Percentiles rank a stretch among this genome's conserved stretches.
Conservation (phyloP, 2,329 filamentous ascomycete species). For the Cladosporium austrohemisphaericum region DNA sequence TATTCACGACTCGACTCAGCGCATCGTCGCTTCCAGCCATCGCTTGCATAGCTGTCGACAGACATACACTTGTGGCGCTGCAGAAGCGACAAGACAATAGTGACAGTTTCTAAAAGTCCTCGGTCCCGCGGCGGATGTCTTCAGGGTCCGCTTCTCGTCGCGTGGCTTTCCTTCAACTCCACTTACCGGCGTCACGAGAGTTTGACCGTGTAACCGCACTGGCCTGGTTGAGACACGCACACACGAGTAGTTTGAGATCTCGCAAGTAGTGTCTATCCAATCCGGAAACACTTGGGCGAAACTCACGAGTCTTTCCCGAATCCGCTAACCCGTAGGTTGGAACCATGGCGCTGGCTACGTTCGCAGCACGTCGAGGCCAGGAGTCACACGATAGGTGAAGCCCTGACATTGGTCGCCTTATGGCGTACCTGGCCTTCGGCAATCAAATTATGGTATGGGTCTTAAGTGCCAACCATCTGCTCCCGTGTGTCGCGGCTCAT, state of each 20-base stretch:
- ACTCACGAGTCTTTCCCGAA: no score
- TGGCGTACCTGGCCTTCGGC: not conserved
- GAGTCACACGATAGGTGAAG: not conserved
- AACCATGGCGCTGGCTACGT: not conserved
- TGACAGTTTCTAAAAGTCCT: not conserved
- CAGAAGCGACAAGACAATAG: no score
- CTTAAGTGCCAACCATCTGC: not conserved
- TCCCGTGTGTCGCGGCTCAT: not conserved
- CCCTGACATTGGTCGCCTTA: not conserved
- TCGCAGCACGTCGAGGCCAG: not conserved
- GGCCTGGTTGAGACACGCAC: constrained; percentile 5
- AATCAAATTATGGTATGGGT: constrained; percentile 2
- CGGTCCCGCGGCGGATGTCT: no score
- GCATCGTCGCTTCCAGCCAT: no score
- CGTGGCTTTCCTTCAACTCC: not conserved
- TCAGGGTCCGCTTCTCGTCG: not conserved
- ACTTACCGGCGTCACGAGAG: constrained; percentile 1
- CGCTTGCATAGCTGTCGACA: no score
- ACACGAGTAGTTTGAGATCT: not conserved
- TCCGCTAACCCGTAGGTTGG: no score
- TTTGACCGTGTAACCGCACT: constrained; percentile 1
- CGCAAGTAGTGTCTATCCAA: no score
- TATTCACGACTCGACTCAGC: no score
- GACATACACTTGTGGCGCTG: no score
- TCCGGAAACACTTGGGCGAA: no score